Evolutionary conservation across 495 filamentous ascomycete genomes (phyloP).

Genomic region (Schizothecium vesticola): DNA sequence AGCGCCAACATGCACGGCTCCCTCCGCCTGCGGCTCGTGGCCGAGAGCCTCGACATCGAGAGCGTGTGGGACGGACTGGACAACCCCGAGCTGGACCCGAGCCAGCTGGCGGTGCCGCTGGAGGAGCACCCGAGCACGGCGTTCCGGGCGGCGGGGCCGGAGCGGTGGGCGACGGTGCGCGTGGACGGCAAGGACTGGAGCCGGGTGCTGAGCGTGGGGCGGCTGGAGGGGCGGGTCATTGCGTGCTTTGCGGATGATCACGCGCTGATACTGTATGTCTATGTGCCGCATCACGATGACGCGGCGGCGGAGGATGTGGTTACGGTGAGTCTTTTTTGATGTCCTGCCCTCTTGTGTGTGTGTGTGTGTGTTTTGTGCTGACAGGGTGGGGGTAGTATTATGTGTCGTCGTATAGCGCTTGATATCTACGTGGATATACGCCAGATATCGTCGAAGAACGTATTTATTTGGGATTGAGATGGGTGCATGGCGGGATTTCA

Average conservation of each 20-base stretch:
- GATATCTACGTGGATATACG: not conserved
- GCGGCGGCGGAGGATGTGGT: conserved; percentile 64
- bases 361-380: not conserved
- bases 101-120: conserved; percentile 56
- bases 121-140: conserved; percentile 70
- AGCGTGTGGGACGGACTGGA: conserved; percentile 75
- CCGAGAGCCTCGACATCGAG: conserved; percentile 74
- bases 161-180: conserved; percentile 76
- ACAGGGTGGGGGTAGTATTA: conserved; percentile 17
- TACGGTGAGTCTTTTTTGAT: conserved; percentile 53
- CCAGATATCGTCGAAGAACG: too few relatives aligned
- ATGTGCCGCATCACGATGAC: conserved; percentile 65
- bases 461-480: not conserved
- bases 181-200: conserved; percentile 94
- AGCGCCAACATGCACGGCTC: conserved; percentile 90
- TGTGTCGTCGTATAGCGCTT: conserved; percentile 23
- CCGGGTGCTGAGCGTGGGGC: conserved; percentile 79
- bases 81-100: conserved; percentile 78
- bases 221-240: conserved; percentile 83
- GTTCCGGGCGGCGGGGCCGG: conserved; percentile 56
- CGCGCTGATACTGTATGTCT: conserved; percentile 89
- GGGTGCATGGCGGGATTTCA: not conserved
- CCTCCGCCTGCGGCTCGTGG: conserved; percentile 65
- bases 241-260: conserved; percentile 77
- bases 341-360: not conserved